These are phyloP conservation scores for Mycena polygramma DNA, from an alignment of 768 basidiomycete genomes.

Conservation along the genomic window DNA sequence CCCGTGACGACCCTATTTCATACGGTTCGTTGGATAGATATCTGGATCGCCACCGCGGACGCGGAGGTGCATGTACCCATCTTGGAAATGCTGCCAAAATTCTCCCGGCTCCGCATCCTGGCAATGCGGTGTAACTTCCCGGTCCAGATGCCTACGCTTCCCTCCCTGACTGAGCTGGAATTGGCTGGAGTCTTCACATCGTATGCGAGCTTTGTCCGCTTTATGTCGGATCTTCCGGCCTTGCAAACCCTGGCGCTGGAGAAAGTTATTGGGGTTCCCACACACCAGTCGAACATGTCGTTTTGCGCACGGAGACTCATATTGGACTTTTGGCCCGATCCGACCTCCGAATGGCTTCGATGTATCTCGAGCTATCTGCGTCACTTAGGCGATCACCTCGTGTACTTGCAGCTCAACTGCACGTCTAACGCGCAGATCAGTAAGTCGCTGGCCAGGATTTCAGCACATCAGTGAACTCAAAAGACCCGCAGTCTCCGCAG, in stretches of 20 bases:
- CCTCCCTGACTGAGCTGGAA: not conserved
- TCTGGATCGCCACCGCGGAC: not conserved
- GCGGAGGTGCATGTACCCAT: not conserved
- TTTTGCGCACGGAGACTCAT: constrained; percentile 1
- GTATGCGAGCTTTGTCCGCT: not conserved
- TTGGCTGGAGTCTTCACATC: not conserved
- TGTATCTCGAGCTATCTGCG: not conserved
- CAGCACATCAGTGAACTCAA: not conserved
- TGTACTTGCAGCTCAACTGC: not conserved
- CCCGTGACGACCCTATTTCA: not conserved
- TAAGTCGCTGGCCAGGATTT: not conserved
- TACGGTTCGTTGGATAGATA: not conserved
- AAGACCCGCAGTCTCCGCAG: not conserved
- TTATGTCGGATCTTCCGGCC: constrained; percentile 9
- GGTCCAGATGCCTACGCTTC: not conserved
- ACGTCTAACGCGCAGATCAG: not conserved
- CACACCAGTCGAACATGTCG: not conserved
- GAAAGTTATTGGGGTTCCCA: not conserved
- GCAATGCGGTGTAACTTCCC: not conserved
- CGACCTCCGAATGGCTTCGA: not conserved
- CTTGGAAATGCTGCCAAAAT: not conserved
- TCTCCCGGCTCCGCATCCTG: not conserved
- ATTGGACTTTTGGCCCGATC: not conserved
- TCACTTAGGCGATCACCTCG: not conserved
- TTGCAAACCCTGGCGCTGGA: not conserved